Evolutionary conservation across 106 monocot species (phyloP).

Genomic region (Cymbidium sinense): DNA sequence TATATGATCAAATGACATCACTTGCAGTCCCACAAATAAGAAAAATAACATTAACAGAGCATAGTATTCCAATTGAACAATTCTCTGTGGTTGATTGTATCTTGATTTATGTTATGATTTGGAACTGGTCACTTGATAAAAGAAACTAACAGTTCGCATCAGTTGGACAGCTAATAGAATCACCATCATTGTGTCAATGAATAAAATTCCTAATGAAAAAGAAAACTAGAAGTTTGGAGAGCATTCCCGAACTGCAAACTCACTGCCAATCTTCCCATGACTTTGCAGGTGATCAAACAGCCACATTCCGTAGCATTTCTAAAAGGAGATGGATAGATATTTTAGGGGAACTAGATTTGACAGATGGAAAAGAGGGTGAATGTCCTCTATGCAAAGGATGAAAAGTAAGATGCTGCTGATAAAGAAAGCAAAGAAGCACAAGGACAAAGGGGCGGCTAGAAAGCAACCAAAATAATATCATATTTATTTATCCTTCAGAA

Average conservation of each 20-base stretch:
- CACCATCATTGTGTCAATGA: background rate
- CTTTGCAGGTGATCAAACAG: background rate
- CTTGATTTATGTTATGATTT: background rate
- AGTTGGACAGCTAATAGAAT: background rate
- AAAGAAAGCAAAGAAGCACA: background rate
- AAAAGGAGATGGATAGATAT: background rate
- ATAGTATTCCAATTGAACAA: background rate
- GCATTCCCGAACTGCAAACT: background rate
- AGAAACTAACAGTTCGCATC: background rate
- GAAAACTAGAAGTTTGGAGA: background rate
- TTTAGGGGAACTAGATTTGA: background rate
- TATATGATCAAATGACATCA: background rate
- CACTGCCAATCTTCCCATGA: background rate
- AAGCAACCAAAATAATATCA: background rate
- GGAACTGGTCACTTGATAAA: background rate
- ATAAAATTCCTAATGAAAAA: background rate
- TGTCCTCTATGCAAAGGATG: background rate
- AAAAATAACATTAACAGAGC: background rate
- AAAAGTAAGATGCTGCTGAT: background rate
- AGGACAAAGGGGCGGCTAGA: background rate
- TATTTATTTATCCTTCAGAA: background rate
- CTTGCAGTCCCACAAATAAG: background rate
- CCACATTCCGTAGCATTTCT: background rate
- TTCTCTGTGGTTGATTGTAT: background rate
- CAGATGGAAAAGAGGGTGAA: background rate